These are phyloP conservation scores for Adenanthera pavonina DNA, from an alignment of 306 rosid species.

Conservation along the genomic window DNA sequence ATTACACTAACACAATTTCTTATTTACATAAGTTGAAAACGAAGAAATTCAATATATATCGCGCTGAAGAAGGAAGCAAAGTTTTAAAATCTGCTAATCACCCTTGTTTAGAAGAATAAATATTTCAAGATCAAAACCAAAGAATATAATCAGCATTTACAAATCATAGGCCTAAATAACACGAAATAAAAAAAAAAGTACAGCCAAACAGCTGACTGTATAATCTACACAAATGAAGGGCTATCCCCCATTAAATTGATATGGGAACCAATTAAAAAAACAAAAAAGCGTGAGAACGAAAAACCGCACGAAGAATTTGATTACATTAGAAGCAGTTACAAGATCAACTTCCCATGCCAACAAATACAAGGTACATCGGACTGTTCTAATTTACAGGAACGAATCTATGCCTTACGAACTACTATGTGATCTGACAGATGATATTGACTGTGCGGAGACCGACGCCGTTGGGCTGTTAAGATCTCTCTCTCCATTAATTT, in stretches of 20 bases:
- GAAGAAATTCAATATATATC: too few relatives aligned
- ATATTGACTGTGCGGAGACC: conserved; percentile 91
- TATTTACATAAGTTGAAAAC: not conserved
- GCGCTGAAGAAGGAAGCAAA: not conserved
- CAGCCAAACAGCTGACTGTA: conserved; percentile 37
- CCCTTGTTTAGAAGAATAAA: conserved; percentile 43
- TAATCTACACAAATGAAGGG: conserved; percentile 44
- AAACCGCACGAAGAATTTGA: not conserved
- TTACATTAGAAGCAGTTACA: conserved; percentile 17
- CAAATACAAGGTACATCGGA: conserved; percentile 33
- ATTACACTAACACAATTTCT: not conserved
- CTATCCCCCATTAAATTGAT: conserved; percentile 27
- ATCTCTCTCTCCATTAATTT: conserved; percentile 81
- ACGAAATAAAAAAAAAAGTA: conserved; percentile 16
- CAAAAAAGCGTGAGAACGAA: not conserved
- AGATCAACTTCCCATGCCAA: conserved; percentile 18
- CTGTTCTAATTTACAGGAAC: conserved; percentile 51
- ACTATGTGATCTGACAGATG: conserved; percentile 89
- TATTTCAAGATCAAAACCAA: conserved; percentile 41
- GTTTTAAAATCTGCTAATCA: not conserved
- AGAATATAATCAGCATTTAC: conserved; percentile 61
- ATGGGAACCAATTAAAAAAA: not conserved
- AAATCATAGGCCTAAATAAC: conserved; percentile 36
- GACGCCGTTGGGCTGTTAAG: conserved; percentile 96
- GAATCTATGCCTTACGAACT: conserved; percentile 64